Percentiles rank a stretch among this genome's conserved stretches.
Evolutionary conservation across 192 early-diverging fungal genomes (phyloP).

Genomic region (Coemansia pectinata): DNA sequence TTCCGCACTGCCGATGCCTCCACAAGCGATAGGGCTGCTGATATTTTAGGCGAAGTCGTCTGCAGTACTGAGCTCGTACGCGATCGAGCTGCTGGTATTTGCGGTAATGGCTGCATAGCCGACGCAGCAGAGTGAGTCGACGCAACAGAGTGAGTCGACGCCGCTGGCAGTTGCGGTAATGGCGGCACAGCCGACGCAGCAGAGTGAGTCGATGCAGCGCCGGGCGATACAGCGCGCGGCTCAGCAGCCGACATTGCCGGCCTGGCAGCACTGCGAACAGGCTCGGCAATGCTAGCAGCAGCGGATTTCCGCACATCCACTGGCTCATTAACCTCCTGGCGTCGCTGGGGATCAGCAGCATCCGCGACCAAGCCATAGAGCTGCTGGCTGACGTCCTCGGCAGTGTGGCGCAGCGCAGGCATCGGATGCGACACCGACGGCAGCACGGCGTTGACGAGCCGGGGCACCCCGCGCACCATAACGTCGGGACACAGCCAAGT

Average conservation of each 20-base stretch:
- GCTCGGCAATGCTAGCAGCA: not conserved
- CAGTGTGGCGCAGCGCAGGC: slow-evolving; percentile 65
- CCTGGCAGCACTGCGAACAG: not conserved
- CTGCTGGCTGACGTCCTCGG: slow-evolving; percentile 74
- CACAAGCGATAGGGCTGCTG: not conserved
- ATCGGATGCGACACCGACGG: slow-evolving; percentile 83
- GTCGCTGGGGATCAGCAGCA: not conserved
- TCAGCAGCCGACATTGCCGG: not conserved
- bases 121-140: slow-evolving; percentile 13
- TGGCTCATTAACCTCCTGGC: not conserved
- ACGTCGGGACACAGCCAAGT: slow-evolving; percentile 77
- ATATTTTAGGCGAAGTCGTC: not conserved
- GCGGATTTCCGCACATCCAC: not conserved
- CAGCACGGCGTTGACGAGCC: slow-evolving; percentile 79
- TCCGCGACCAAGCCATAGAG: not conserved
- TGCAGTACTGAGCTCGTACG: slow-evolving; percentile 32
- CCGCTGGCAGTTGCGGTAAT: slow-evolving; percentile 5
- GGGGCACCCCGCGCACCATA: slow-evolving; percentile 80
- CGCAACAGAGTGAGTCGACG: slow-evolving; percentile 4
- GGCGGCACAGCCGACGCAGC: slow-evolving; percentile 8
- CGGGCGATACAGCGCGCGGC: not conserved
- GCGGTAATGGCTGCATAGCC: not conserved
- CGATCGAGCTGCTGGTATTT: slow-evolving; percentile 11
- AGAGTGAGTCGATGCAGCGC: slow-evolving; percentile 20
- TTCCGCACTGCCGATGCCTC: too few relatives aligned